A percentile compares a stretch with the other conserved stretches of the same genome.
Conservation (phyloP, 768 basidiomycete genomes). For the Phaffia tasmanica region DNA sequence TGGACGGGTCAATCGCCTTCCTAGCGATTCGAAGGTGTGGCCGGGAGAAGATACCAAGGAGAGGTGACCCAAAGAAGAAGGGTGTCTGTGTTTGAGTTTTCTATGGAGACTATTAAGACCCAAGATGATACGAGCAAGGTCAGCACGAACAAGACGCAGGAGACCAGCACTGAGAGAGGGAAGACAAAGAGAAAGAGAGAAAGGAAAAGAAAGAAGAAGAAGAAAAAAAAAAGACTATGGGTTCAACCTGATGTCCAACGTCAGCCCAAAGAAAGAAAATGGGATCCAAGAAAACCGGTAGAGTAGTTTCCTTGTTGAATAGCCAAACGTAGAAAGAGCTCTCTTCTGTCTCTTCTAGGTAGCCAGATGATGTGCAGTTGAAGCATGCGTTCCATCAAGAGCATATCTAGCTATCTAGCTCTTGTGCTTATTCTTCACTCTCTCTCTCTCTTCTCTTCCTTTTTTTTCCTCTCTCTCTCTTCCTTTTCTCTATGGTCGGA, state of each 20-base stretch:
- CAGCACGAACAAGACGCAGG: background rate
- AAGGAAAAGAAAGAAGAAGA: background rate
- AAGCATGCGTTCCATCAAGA: too few species aligned
- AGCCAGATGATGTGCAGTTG: too few species aligned
- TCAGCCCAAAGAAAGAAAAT: background rate
- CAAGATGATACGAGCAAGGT: too few species aligned
- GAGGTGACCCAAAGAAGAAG: too few species aligned
- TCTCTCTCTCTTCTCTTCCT: background rate
- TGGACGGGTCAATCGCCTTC: too few species aligned
- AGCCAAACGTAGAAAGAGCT: background rate
- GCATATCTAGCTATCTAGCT: too few species aligned
- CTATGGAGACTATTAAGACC: too few species aligned
- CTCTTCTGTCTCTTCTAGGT: too few species aligned
- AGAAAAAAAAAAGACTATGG: constrained; percentile 1
- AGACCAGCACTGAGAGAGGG: background rate
- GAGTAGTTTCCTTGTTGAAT: constrained; percentile 12
- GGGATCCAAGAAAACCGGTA: constrained; percentile 10
- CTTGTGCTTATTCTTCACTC: background rate
- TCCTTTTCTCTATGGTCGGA: background rate
- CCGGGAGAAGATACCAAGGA: too few species aligned
- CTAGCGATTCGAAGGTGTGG: too few species aligned
- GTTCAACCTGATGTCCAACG: too few species aligned
- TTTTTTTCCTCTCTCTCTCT: background rate
- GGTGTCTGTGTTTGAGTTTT: constrained; percentile 2
- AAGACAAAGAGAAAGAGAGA: background rate